phyloP scores from a whole-genome alignment of 192 early-diverging fungal genomes.

The Chytriomyces confervae region DNA sequence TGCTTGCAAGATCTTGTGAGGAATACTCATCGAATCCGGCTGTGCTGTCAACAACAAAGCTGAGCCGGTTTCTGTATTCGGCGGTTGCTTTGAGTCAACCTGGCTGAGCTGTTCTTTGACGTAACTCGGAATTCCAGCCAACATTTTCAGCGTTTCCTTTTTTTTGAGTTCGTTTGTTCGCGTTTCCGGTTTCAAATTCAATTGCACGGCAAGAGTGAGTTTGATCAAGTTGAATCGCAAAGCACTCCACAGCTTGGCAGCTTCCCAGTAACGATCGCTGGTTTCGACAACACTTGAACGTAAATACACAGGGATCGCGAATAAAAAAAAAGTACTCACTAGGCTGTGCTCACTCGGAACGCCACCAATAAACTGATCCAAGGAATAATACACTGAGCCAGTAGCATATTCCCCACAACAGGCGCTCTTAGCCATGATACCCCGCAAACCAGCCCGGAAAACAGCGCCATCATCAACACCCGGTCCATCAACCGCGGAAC shows the following conservation, averaged over 20 bases:
- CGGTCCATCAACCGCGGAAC: too few species aligned
- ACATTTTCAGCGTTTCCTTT: neutral
- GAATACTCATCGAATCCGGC: neutral
- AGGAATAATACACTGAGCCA: too few species aligned
- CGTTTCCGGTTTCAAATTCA: constrained; percentile 30
- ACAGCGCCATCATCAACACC: too few species aligned
- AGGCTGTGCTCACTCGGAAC: too few species aligned
- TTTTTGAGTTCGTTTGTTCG: neutral
- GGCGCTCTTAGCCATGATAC: too few species aligned
- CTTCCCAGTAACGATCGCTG: constrained; percentile 78
- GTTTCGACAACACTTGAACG: constrained; percentile 3
- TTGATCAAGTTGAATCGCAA: constrained; percentile 74
- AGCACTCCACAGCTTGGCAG: constrained; percentile 78
- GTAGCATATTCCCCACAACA: too few species aligned
- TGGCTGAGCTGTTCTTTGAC: neutral
- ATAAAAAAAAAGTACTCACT: too few species aligned
- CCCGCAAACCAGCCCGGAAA: too few species aligned
- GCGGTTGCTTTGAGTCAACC: neutral
- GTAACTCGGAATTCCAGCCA: neutral
- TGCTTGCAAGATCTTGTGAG: neutral
- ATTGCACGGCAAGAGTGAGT: constrained; percentile 77
- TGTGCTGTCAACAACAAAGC: neutral
- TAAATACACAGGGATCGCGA: too few species aligned
- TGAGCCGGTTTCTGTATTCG: neutral
- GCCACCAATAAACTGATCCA: too few species aligned